phyloP scores from a whole-genome alignment of 2,329 filamentous ascomycete species.

The Pyrenochaeta sp. region DNA sequence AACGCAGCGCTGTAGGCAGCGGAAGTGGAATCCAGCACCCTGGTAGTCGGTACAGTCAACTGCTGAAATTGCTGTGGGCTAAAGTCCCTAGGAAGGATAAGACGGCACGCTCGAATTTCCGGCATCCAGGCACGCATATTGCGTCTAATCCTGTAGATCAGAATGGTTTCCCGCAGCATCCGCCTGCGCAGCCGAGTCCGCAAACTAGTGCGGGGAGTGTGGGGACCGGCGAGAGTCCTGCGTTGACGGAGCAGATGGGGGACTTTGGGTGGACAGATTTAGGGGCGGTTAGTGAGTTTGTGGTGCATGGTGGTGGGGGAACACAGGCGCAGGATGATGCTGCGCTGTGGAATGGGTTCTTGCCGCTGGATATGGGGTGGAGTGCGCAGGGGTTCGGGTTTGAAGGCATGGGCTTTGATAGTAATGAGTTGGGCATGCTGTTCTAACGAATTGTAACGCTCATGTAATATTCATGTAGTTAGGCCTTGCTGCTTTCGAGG shows the following conservation, averaged over 20 bases:
- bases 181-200: conserved; percentile 29
- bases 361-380: conserved; percentile 51
- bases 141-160: conserved; percentile 37
- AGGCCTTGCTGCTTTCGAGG: not conserved
- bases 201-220: conserved; percentile 47
- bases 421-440: conserved; percentile 39
- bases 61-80: conserved; percentile 58
- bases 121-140: conserved; percentile 43
- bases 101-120: conserved; percentile 30
- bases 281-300: conserved; percentile 58
- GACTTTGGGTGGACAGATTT: conserved; percentile 61
- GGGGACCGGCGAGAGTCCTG: conserved; percentile 51
- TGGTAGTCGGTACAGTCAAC: conserved; percentile 56
- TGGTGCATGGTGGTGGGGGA: conserved; percentile 52
- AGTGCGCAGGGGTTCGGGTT: conserved; percentile 40
- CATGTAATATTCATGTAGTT: not conserved
- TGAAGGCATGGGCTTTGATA: conserved; percentile 40
- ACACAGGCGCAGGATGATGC: conserved; percentile 37
- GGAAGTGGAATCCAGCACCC: conserved; percentile 57
- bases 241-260: conserved; percentile 57
- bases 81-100: conserved; percentile 53
- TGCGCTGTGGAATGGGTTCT: conserved; percentile 46
- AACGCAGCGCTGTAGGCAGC: conserved; percentile 52
- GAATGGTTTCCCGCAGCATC: conserved; percentile 32
- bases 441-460: conserved; percentile 23